Conservation (phyloP, 257 asterid genomes). For the Haberlea rhodopensis region DNA sequence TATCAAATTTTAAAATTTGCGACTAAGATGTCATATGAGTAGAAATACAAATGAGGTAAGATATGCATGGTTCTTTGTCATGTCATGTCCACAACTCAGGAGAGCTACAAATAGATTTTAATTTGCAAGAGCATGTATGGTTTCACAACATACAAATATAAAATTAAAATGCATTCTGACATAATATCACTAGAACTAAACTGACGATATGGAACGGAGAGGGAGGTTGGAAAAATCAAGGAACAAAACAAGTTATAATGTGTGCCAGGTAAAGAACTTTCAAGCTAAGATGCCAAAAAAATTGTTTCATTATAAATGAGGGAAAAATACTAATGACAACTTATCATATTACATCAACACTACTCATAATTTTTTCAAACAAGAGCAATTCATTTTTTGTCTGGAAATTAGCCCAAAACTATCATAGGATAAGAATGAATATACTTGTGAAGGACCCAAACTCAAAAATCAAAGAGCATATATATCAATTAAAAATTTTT, state of each 20-base stretch:
- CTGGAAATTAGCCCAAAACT: background rate
- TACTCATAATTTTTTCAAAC: background rate
- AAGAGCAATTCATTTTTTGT: background rate
- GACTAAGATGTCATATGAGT: background rate
- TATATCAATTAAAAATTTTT: background rate
- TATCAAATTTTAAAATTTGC: too few relatives aligned
- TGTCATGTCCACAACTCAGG: conserved; percentile 4
- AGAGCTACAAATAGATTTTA: background rate
- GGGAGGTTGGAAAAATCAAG: conserved; percentile 9
- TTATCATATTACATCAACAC: conserved; percentile 1
- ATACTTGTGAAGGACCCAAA: background rate
- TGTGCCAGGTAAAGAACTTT: background rate
- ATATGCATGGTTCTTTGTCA: background rate
- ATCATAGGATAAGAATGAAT: conserved; percentile 1
- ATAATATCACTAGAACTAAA: background rate
- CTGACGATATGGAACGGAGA: conserved; percentile 9
- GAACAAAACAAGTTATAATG: background rate
- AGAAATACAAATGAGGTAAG: background rate
- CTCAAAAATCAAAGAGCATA: conserved; percentile 11
- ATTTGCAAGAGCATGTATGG: conserved; percentile 2
- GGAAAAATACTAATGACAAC: conserved; percentile 6
- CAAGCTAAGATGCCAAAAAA: background rate
- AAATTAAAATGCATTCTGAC: background rate
- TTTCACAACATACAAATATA: background rate
- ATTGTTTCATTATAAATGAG: background rate